Conservation (phyloP, 371 early-diverging fungal species). For the Rhizopus arrhizus region DNA sequence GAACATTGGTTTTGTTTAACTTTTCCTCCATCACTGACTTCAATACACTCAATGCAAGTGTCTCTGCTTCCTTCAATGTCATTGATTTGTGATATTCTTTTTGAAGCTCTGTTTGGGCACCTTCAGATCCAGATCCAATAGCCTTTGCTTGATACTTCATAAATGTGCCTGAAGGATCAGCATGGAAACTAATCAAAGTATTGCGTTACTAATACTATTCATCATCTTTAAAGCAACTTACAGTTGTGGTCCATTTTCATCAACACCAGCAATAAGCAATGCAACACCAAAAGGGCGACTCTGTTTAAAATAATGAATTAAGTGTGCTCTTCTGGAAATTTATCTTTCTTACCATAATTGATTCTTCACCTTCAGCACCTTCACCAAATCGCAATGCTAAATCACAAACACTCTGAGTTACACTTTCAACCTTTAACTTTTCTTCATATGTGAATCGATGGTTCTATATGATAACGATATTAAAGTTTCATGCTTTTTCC, state of each 20-base stretch:
- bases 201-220: too few relatives aligned
- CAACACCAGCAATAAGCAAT: slow-evolving; percentile 95
- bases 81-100: slow-evolving; percentile 92
- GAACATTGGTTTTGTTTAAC: slow-evolving; percentile 92
- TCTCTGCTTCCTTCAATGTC: slow-evolving; percentile 87
- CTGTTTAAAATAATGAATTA: slow-evolving; percentile 26
- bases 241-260: slow-evolving; percentile 98
- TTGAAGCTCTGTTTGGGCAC: slow-evolving; percentile 97
- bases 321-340: too few relatives aligned
- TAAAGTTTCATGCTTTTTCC: neutral
- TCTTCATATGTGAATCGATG: slow-evolving; percentile 96
- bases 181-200: slow-evolving; percentile 69
- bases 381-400: slow-evolving; percentile 97
- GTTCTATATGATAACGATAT: slow-evolving; percentile 54
- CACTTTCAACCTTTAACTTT: slow-evolving; percentile 91
- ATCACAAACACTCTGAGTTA: slow-evolving; percentile 97
- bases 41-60: slow-evolving; percentile 91
- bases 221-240: slow-evolving; percentile 46
- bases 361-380: slow-evolving; percentile 92
- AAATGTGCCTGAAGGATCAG: slow-evolving; percentile 97
- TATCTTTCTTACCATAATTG: slow-evolving; percentile 80
- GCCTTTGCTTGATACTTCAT: slow-evolving; percentile 93
- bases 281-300: slow-evolving; percentile 99
- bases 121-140: slow-evolving; percentile 98
- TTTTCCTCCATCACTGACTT: slow-evolving; percentile 99